Conservation (phyloP, 2,329 filamentous ascomycete species). For the Ophiostoma angusticollis region DNA sequence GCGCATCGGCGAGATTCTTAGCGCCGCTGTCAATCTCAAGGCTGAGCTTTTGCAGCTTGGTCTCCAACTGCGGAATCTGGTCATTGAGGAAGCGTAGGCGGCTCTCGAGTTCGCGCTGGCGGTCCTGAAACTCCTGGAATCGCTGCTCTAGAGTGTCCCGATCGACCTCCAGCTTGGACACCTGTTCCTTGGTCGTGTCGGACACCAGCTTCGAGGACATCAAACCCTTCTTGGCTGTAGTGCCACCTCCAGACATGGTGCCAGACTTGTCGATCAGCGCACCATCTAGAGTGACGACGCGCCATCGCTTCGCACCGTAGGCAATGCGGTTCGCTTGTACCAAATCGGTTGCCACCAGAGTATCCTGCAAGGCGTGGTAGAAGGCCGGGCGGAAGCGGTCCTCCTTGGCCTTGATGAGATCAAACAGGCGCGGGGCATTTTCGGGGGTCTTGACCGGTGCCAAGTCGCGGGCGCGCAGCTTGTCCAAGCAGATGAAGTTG, state of each 20-base stretch:
- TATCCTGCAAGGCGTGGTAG: conserved; percentile 91
- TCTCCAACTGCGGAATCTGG: conserved; percentile 74
- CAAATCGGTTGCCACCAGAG: conserved; percentile 80
- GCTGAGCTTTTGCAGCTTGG: conserved; percentile 77
- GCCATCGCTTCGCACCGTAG: conserved; percentile 86
- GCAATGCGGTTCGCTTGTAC: conserved; percentile 96
- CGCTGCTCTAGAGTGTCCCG: conserved; percentile 73
- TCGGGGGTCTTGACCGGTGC: conserved; percentile 78
- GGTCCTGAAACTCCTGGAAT: conserved; percentile 73
- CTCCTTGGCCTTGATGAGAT: conserved; percentile 80
- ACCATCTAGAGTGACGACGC: conserved; percentile 88
- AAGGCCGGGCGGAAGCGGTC: conserved; percentile 82
- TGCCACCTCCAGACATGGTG: conserved; percentile 97
- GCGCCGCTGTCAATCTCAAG: conserved; percentile 82
- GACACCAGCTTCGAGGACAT: conserved; percentile 96
- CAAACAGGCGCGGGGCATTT: conserved; percentile 82
- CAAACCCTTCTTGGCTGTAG: conserved; percentile 73
- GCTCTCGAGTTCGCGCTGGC: conserved; percentile 66
- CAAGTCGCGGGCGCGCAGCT: conserved; percentile 66
- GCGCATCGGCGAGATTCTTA: conserved; percentile 69
- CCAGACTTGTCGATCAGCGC: conserved; percentile 96
- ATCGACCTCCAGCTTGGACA: conserved; percentile 73
- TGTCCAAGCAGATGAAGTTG: conserved; percentile 93
- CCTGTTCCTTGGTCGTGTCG: conserved; percentile 78
- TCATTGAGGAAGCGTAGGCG: conserved; percentile 59